phyloP scores from a whole-genome alignment of 2,329 filamentous ascomycete genomes.

The Fragosphaeria purpurea region DNA sequence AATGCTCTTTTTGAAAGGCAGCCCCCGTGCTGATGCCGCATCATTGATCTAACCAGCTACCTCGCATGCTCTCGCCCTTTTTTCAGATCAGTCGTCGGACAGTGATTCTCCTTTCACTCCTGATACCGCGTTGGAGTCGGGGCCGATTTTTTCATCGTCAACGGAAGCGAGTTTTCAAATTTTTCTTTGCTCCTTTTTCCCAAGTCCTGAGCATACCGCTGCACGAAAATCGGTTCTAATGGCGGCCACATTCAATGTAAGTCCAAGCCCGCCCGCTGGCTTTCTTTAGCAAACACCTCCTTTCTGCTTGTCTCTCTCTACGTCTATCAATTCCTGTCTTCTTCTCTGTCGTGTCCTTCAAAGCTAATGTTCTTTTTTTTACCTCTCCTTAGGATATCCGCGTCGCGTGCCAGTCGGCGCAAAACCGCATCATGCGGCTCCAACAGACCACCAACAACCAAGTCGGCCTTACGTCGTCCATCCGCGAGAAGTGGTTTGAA shows the following conservation, averaged over 20 bases:
- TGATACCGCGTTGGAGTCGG: too few relatives aligned
- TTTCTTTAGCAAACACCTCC: neutral
- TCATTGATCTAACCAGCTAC: too few relatives aligned
- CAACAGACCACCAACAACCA: conserved; percentile 14
- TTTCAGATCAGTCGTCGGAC: too few relatives aligned
- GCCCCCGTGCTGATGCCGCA: too few relatives aligned
- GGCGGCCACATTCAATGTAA: neutral
- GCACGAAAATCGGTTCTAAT: neutral
- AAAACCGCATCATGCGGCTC: conserved; percentile 13
- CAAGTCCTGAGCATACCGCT: neutral
- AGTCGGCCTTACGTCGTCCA: conserved; percentile 7
- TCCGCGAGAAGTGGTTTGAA: conserved; percentile 9
- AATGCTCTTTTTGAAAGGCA: too few relatives aligned
- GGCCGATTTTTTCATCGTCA: too few relatives aligned
- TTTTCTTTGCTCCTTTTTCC: too few relatives aligned
- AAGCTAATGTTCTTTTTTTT: neutral
- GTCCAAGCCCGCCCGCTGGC: too few relatives aligned
- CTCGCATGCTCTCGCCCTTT: too few relatives aligned
- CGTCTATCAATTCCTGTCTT: too few relatives aligned
- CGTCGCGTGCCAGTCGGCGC: conserved; percentile 10
- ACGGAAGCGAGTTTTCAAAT: too few relatives aligned
- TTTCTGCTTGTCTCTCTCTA: neutral
- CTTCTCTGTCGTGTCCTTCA: neutral
- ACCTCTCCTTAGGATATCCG: conserved; percentile 11
- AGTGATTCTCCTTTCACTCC: too few relatives aligned